Evolutionary conservation across 78 protist genomes (phyloP).

Genomic region (Trichosphaerium sp.): DNA sequence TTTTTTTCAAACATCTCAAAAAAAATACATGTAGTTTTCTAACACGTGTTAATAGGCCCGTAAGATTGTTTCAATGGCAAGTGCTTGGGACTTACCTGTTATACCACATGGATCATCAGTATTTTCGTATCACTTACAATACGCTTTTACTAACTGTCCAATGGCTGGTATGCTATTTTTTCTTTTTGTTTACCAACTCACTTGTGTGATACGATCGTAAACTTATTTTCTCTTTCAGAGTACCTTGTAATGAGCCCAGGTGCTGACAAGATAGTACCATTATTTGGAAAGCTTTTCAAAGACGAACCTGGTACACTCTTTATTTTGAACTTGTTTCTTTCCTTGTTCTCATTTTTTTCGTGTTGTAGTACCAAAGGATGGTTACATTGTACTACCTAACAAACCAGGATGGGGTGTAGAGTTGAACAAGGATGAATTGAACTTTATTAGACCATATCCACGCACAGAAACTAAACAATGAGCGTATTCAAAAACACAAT

Average conservation of each 20-base stretch:
- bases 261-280: constrained; percentile 21
- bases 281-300: constrained; percentile 28
- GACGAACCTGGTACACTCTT: too few relatives aligned
- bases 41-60: too few relatives aligned
- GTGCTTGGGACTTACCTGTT: constrained; percentile 37
- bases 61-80: constrained; percentile 18
- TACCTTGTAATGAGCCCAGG: constrained; percentile 13
- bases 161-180: too few relatives aligned
- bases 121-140: constrained; percentile 43
- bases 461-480: too few relatives aligned
- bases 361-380: constrained; percentile 43
- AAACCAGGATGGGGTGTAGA: constrained; percentile 47
- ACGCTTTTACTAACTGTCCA: constrained; percentile 35
- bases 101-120: constrained; percentile 37
- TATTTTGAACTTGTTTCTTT: too few relatives aligned
- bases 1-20: too few relatives aligned
- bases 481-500: too few relatives aligned
- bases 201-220: too few relatives aligned
- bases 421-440: background rate
- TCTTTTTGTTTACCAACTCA: too few relatives aligned
- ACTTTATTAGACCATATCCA: constrained; percentile 23
- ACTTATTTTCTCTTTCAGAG: too few relatives aligned
- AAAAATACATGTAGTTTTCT: too few relatives aligned
- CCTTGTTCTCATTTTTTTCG: too few relatives aligned
- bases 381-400: constrained; percentile 17